Base-by-base conservation (phyloP, 2,329 filamentous ascomycete genomes). In the Colletotrichum gloeosporioides region DNA sequence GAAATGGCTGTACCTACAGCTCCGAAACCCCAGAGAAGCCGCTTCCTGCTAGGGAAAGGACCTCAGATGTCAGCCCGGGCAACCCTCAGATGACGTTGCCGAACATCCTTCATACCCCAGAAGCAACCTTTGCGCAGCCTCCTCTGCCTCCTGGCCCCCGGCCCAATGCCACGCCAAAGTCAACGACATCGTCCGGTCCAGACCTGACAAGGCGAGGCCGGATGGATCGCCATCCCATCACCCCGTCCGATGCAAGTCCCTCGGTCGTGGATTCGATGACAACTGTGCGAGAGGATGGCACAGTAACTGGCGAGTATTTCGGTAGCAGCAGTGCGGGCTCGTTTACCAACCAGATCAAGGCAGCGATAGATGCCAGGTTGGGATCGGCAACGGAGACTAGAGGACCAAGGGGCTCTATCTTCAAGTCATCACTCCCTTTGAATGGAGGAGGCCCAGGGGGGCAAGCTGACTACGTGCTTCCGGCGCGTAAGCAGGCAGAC, bases 311-410 rank as follows among this genome's bases (percentile, higher is more conserved):
- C 16, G 87, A 87, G 22, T 88, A 87, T 74, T 89, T 88, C 71
- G 87, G 87, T 0, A 88, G 84, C 75, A 88, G 86, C 18, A 88
- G 87, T 72, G 86, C 86, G 1, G 86, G 86, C 0, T 87, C 86
- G 4, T 89, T 89, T 64, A 88, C 87, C 32, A 83, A 83, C 2
- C 86, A 88, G 70, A 88, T 89, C 53, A 87, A 85, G 68, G 84
- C 82, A 1, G 86, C 86, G 0, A 85, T 88, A 2, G 86, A 88
- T 8, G 78, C 78, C 4, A 78, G 81, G 5, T 55, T 84, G 0
- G 81, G 81, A 6, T 44, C 39, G 27, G 15, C n/a, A 34, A 44
- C 64, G 13, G 69, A 77, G 27, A 44, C 53, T 31, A 34, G 62
- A 15, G 36, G 65, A 3, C 22, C 34, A 3, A 62, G 32, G 18